Evolutionary conservation across 202 grass and related monocot genomes (phyloP).

Genomic region (Eragrostis tef): DNA sequence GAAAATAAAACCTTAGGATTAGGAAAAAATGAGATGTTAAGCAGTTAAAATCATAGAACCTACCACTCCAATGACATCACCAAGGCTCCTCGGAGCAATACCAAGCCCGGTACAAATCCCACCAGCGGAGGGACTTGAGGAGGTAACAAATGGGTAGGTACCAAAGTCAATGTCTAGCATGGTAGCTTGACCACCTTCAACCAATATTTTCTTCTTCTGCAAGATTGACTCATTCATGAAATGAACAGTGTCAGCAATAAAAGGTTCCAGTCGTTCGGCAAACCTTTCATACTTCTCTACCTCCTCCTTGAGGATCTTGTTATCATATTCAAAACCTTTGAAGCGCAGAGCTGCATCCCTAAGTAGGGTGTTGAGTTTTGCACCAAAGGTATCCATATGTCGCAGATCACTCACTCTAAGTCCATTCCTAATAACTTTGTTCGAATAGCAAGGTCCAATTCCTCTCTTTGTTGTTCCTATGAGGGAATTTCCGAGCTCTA

Average conservation of each 20-base stretch:
- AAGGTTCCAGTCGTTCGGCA: constrained; percentile 67
- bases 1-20: constrained; percentile 32
- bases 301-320: constrained; percentile 71
- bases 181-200: constrained; percentile 95
- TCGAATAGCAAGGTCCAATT: constrained; percentile 91
- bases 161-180: constrained; percentile 99
- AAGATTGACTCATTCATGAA: constrained; percentile 76
- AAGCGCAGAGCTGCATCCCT: constrained; percentile 74
- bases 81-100: constrained; percentile 76
- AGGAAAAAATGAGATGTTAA: not conserved
- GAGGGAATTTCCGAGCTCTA: constrained; percentile 68
- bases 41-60: constrained; percentile 30
- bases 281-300: constrained; percentile 80
- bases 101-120: constrained; percentile 93
- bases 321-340: constrained; percentile 69
- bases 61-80: constrained; percentile 91
- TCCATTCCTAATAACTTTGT: constrained; percentile 79
- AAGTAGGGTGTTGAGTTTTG: constrained; percentile 72
- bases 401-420: constrained; percentile 76
- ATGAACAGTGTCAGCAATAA: constrained; percentile 80
- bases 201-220: constrained; percentile 93
- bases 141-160: constrained; percentile 96
- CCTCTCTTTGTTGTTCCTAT: constrained; percentile 91
- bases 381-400: constrained; percentile 81
- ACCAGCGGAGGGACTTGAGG: constrained; percentile 88